Percentiles rank a stretch among this genome's conserved stretches.
Conservation (phyloP, 768 basidiomycete species). For the Royoungia palumana region DNA sequence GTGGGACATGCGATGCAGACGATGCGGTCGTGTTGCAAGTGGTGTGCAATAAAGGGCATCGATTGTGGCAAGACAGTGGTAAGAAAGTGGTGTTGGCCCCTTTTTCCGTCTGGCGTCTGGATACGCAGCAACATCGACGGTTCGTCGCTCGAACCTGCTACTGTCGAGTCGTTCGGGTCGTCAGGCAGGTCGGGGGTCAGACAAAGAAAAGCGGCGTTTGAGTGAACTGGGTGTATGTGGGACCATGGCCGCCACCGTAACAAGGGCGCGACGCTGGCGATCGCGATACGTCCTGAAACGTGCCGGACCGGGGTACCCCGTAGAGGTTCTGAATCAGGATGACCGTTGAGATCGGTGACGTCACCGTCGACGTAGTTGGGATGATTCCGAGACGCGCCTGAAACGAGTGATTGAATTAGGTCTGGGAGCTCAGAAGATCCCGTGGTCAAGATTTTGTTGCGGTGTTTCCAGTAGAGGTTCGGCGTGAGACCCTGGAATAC, state of each 20-base stretch:
- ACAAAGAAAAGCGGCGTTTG: slow-evolving; percentile 15
- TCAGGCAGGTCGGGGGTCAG: slow-evolving; percentile 5
- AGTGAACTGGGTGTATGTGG: background rate
- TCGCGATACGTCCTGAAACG: slow-evolving; percentile 40
- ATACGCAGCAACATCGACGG: slow-evolving; percentile 21
- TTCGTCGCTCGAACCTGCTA: background rate
- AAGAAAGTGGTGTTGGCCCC: slow-evolving; percentile 49
- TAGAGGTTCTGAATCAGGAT: background rate
- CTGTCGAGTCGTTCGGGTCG: background rate
- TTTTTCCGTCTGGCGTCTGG: slow-evolving; percentile 44
- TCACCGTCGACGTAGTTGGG: background rate
- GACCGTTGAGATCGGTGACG: background rate
- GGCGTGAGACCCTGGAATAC: slow-evolving; percentile 69
- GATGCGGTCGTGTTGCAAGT: slow-evolving; percentile 34
- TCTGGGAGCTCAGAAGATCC: slow-evolving; percentile 47
- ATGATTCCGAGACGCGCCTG: background rate
- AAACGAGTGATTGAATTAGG: slow-evolving; percentile 19
- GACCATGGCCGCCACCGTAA: background rate
- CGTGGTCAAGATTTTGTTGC: slow-evolving; percentile 43
- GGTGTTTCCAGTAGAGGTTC: slow-evolving; percentile 63
- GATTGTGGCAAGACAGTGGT: slow-evolving; percentile 46
- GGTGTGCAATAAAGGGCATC: slow-evolving; percentile 41
- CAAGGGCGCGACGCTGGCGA: slow-evolving; percentile 37
- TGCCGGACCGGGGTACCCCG: slow-evolving; percentile 17
- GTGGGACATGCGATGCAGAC: slow-evolving; percentile 53